Conservation (phyloP, 805 yeast genomes). For the Candida vartiovaarae region DNA sequence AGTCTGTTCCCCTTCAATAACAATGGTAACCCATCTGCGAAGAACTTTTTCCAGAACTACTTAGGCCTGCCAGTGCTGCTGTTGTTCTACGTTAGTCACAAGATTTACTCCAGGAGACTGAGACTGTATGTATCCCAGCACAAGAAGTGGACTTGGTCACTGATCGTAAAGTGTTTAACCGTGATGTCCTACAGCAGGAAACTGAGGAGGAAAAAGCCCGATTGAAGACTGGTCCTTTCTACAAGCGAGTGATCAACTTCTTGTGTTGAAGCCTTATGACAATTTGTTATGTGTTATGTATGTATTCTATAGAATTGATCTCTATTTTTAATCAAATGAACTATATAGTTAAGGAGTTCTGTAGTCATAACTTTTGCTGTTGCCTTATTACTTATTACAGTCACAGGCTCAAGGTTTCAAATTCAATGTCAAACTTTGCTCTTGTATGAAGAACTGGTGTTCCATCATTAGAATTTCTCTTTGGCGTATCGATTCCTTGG, state of each 20-base stretch:
- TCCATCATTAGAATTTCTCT: background rate
- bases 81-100: slow-evolving; percentile 37
- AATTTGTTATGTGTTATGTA: too few species aligned
- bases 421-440: slow-evolving; percentile 3
- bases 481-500: slow-evolving; percentile 22
- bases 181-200: slow-evolving; percentile 30
- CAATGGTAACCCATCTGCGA: slow-evolving; percentile 30
- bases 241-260: background rate
- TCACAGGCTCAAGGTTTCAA: slow-evolving; percentile 4
- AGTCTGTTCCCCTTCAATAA: slow-evolving; percentile 49
- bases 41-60: slow-evolving; percentile 44
- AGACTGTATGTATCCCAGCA: slow-evolving; percentile 29
- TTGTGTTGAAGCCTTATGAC: background rate
- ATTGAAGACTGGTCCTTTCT: slow-evolving; percentile 9
- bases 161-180: slow-evolving; percentile 41
- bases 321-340: too few species aligned
- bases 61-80: slow-evolving; percentile 41
- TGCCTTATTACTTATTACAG: background rate
- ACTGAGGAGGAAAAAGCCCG: slow-evolving; percentile 27
- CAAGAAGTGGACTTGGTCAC: slow-evolving; percentile 48
- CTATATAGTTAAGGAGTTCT: too few species aligned
- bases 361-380: background rate
- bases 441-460: slow-evolving; percentile 17
- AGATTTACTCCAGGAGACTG: slow-evolving; percentile 32
- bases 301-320: too few species aligned